phyloP scores from a whole-genome alignment of 805 yeast species.

The Candida easanensis region DNA sequence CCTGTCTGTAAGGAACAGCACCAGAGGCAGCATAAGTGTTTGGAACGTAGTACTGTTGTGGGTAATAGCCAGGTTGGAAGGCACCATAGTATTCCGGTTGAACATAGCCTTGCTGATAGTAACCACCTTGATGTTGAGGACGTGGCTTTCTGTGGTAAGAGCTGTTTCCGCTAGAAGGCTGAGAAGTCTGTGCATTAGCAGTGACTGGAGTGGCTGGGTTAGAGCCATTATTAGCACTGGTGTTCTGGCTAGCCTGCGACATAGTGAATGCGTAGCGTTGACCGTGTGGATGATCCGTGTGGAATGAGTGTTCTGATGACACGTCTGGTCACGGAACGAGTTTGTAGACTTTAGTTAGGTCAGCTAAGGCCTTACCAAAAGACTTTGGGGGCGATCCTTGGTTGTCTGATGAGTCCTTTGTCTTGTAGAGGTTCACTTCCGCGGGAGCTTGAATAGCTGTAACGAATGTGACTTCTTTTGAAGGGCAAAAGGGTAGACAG shows the following conservation, averaged over 20 bases:
- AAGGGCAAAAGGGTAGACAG: not conserved
- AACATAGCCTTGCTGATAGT: not conserved
- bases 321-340: not conserved
- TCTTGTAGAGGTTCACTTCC: not conserved
- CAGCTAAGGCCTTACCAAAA: no score
- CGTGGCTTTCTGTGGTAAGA: conserved; percentile 1
- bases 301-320: not conserved
- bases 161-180: not conserved
- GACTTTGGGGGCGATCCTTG: not conserved
- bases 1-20: conserved; percentile 12
- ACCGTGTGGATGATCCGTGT: no score
- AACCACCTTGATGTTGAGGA: not conserved
- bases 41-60: conserved; percentile 8
- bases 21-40: conserved; percentile 1
- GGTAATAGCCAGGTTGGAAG: conserved; percentile 11
- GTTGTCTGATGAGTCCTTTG: not conserved
- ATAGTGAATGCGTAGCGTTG: conserved; percentile 1
- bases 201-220: not conserved
- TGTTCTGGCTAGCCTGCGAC: conserved; percentile 8
- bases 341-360: not conserved
- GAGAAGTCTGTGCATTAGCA: not conserved
- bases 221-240: not conserved
- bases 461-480: not conserved
- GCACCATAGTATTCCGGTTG: not conserved
- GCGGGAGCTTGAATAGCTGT: not conserved